These are phyloP conservation scores for Aureobasidium sp. DNA, from an alignment of 2,329 filamentous ascomycete species.

Conservation along the genomic window DNA sequence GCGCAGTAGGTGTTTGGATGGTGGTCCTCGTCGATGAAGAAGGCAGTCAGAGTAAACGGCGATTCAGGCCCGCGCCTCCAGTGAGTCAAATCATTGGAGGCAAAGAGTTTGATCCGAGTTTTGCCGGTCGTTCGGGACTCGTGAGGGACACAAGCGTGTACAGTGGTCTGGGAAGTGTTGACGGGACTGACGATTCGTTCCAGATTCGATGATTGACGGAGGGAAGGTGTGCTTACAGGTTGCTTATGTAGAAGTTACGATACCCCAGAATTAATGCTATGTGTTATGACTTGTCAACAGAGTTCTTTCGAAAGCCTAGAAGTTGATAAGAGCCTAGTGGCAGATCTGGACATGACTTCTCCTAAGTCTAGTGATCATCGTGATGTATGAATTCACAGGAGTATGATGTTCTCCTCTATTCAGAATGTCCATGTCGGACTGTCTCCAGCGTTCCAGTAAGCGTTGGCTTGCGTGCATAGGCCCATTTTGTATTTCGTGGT, in stretches of 20 bases:
- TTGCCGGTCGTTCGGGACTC: not conserved
- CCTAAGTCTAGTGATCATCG: not conserved
- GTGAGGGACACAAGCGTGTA: not conserved
- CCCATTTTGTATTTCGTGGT: too few relatives aligned
- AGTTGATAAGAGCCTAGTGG: too few relatives aligned
- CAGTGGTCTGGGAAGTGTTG: not conserved
- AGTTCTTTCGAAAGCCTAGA: not conserved
- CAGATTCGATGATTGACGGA: not conserved
- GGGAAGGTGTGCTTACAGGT: not conserved
- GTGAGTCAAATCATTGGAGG: conserved; percentile 27
- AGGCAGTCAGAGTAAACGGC: conserved; percentile 18
- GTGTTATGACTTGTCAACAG: not conserved
- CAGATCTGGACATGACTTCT: not conserved
- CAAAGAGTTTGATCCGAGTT: conserved; percentile 24
- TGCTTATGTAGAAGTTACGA: not conserved
- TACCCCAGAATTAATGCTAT: not conserved
- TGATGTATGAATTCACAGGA: too few relatives aligned
- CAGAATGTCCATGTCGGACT: too few relatives aligned
- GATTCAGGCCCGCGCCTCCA: conserved; percentile 30
- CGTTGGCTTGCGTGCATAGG: too few relatives aligned
- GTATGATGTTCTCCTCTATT: too few relatives aligned
- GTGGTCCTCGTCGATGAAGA: conserved; percentile 61
- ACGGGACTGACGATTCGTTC: not conserved
- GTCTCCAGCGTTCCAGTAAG: too few relatives aligned
- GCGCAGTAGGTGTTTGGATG: conserved; percentile 70